These are phyloP conservation scores for Gyrodon lividus DNA, from an alignment of 768 basidiomycete species.

Conservation along the genomic window DNA sequence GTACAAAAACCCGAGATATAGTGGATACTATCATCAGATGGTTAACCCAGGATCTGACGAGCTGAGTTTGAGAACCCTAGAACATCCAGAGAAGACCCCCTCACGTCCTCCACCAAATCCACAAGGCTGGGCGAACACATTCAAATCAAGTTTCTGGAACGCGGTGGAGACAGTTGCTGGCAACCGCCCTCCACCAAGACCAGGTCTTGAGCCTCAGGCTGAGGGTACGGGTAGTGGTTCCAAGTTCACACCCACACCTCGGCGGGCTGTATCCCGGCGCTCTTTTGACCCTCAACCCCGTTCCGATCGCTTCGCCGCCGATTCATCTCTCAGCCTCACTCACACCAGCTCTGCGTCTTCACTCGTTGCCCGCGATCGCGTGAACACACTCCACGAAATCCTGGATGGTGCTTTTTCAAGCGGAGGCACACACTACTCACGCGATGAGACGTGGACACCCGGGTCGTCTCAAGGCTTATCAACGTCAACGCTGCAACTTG, in stretches of 20 bases:
- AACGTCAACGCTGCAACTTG: neutral
- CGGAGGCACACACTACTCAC: neutral
- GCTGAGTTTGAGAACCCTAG: too few relatives aligned
- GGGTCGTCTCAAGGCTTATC: neutral
- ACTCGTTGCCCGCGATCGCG: neutral
- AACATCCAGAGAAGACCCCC: neutral
- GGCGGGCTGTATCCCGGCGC: constrained; percentile 13
- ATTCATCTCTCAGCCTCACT: neutral
- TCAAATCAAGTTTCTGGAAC: constrained; percentile 45
- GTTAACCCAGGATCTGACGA: neutral
- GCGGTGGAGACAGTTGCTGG: constrained; percentile 51
- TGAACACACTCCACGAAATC: neutral
- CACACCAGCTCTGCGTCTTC: neutral
- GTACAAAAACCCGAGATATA: constrained; percentile 11
- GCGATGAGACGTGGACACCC: neutral
- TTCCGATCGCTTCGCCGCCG: neutral
- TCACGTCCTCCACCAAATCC: constrained; percentile 8
- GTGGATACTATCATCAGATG: constrained; percentile 11
- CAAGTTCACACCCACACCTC: constrained; percentile 22
- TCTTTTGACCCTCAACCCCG: constrained; percentile 7
- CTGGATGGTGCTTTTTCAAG: neutral
- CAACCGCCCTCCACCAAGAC: constrained; percentile 29
- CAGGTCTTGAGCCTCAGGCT: constrained; percentile 1
- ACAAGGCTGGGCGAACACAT: constrained; percentile 41
- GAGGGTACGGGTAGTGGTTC: constrained; percentile 8